A percentile compares a stretch with the other conserved stretches of the same genome.
Conservation (phyloP, 345 rosid genomes). For the Leavenworthia alabamica region DNA sequence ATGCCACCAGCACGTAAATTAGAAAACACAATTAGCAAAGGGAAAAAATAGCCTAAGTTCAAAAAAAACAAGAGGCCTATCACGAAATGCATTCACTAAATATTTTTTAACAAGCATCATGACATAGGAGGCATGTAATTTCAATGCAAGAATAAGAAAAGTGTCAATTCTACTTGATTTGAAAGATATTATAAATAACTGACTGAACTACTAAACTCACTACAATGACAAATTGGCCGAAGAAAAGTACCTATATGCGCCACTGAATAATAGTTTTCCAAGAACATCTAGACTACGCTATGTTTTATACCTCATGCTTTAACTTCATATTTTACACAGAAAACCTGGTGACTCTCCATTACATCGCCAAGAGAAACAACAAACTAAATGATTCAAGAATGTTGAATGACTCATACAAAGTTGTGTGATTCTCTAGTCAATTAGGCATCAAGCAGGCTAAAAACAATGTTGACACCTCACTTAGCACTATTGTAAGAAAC, state of each 20-base stretch:
- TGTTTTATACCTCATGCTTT: background rate
- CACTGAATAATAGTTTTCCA: background rate
- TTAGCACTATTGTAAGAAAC: slow-evolving; percentile 8
- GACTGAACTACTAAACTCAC: background rate
- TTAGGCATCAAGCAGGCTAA: slow-evolving; percentile 8
- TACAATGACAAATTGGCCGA: background rate
- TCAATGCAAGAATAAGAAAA: background rate
- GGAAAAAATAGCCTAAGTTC: background rate
- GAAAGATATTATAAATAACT: slow-evolving; percentile 1
- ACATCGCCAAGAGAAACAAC: slow-evolving; percentile 9
- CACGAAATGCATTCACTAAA: background rate
- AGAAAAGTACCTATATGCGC: background rate
- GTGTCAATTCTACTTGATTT: background rate
- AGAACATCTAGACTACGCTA: slow-evolving; percentile 13
- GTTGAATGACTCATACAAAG: background rate
- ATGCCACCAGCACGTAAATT: background rate
- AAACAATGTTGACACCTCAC: background rate
- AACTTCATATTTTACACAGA: background rate
- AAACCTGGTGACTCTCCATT: background rate
- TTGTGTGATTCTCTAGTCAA: slow-evolving; percentile 8
- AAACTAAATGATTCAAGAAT: slow-evolving; percentile 11
- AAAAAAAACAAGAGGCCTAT: background rate
- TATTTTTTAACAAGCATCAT: background rate
- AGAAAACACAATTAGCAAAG: background rate
- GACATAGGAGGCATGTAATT: background rate